Conservation (phyloP, 345 rosid genomes). For the Eucalyptus camaldulensis region DNA sequence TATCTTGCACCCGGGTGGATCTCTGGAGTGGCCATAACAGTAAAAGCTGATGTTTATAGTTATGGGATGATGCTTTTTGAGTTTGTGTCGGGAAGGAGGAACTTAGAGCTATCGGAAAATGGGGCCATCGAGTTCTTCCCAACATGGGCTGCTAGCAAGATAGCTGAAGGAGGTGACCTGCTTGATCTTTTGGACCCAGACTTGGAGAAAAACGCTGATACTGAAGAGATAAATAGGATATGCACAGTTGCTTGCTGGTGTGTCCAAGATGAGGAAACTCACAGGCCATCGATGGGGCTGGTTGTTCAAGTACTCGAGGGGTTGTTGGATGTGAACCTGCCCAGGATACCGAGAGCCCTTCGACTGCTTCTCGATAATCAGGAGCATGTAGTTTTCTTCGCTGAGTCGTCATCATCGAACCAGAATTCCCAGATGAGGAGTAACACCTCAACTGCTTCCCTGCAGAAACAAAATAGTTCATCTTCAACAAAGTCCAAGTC, state of each 20-base stretch:
- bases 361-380: constrained; percentile 19
- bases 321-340: constrained; percentile 39
- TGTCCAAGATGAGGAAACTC: constrained; percentile 60
- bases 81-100: constrained; percentile 65
- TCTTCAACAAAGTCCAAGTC: background rate
- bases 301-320: constrained; percentile 82
- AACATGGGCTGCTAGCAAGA: constrained; percentile 28
- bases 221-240: constrained; percentile 39
- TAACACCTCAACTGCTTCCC: constrained; percentile 2
- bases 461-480: constrained; percentile 6
- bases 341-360: constrained; percentile 53
- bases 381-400: constrained; percentile 32
- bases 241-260: constrained; percentile 86
- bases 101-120: constrained; percentile 41
- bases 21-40: constrained; percentile 70
- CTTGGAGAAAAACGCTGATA: constrained; percentile 26
- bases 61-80: constrained; percentile 87
- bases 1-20: constrained; percentile 94
- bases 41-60: constrained; percentile 86
- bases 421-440: constrained; percentile 15
- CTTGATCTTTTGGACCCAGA: constrained; percentile 38
- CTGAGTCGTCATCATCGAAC: constrained; percentile 27
- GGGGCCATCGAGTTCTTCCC: constrained; percentile 52
- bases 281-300: constrained; percentile 70
- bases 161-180: constrained; percentile 32